Evolutionary conservation across 208 protist species (phyloP).

Genomic region (Trypanosoma rangeli): DNA sequence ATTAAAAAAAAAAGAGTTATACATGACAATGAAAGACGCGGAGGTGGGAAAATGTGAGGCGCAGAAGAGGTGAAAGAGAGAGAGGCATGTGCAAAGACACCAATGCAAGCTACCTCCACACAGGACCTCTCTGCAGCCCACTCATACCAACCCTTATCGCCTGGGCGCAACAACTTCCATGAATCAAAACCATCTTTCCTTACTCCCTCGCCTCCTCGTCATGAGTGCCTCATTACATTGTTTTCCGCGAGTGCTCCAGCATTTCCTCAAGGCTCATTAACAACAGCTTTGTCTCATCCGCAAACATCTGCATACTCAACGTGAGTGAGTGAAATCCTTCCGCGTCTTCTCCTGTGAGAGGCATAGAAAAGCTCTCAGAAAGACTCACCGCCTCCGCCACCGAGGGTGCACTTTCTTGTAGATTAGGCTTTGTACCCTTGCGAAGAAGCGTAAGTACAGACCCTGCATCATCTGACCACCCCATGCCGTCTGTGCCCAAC

Average conservation of each 20-base stretch:
- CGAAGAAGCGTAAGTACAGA: constrained; percentile 29
- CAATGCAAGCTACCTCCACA: too few species aligned
- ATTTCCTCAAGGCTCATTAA: constrained; percentile 73
- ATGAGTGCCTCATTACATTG: constrained; percentile 20
- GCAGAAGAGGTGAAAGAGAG: too few species aligned
- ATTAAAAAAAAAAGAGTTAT: too few species aligned
- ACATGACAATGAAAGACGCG: too few species aligned
- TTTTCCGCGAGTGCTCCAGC: constrained; percentile 62
- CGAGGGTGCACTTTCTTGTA: neutral
- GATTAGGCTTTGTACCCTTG: constrained; percentile 10
- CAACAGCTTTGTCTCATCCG: constrained; percentile 75
- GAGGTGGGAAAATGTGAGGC: too few species aligned
- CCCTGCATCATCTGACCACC: neutral
- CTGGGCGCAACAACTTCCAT: too few species aligned
- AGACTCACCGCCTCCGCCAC: constrained; percentile 37
- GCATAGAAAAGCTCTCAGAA: constrained; percentile 62
- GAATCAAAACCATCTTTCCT: neutral
- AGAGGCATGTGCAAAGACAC: too few species aligned
- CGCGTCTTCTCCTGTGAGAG: constrained; percentile 73
- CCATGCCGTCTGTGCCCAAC: neutral
- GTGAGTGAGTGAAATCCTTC: constrained; percentile 82
- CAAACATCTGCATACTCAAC: constrained; percentile 79
- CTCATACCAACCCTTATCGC: neutral
- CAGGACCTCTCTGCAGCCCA: neutral
- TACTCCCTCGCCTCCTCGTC: neutral